phyloP scores from a whole-genome alignment of 2,329 filamentous ascomycete genomes.

The Beauveria brongniartii region DNA sequence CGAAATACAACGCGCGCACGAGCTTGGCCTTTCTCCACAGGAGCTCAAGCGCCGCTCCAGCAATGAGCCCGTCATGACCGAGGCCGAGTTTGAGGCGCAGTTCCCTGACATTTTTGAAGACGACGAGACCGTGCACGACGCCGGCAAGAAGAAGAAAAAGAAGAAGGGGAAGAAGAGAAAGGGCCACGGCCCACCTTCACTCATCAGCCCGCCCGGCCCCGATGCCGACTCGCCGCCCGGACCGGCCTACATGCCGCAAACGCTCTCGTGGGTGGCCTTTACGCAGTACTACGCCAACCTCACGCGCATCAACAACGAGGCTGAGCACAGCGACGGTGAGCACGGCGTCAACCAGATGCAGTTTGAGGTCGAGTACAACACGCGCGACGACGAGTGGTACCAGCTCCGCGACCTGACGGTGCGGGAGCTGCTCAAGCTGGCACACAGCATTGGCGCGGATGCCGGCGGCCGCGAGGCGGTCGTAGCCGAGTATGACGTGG shows the following conservation, averaged over 20 bases:
- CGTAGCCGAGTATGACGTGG: not conserved
- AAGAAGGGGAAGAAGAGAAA: conserved; percentile 36
- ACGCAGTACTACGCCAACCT: conserved; percentile 92
- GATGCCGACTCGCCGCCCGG: conserved; percentile 67
- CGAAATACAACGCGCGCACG: conserved; percentile 25
- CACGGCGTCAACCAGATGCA: conserved; percentile 57
- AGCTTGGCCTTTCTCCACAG: conserved; percentile 12
- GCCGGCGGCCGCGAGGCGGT: not conserved
- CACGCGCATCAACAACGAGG: conserved; percentile 72
- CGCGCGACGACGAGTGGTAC: conserved; percentile 67
- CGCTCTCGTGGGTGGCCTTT: conserved; percentile 70
- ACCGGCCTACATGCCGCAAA: conserved; percentile 81
- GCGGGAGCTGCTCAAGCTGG: conserved; percentile 69
- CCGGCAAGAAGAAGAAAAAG: conserved; percentile 35
- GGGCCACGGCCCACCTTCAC: conserved; percentile 49
- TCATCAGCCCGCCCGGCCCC: conserved; percentile 63
- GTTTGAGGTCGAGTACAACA: conserved; percentile 82
- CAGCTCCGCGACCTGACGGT: conserved; percentile 77
- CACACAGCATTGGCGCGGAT: conserved; percentile 45
- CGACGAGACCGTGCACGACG: conserved; percentile 27
- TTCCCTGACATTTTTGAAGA: conserved; percentile 14
- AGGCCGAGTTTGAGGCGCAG: conserved; percentile 30
- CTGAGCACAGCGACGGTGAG: conserved; percentile 22
- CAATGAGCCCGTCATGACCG: conserved; percentile 15
- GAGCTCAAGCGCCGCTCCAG: conserved; percentile 23